Conservation (phyloP, 225 moss, liverwort and hornwort genomes). For the Sphagnum contortum region DNA sequence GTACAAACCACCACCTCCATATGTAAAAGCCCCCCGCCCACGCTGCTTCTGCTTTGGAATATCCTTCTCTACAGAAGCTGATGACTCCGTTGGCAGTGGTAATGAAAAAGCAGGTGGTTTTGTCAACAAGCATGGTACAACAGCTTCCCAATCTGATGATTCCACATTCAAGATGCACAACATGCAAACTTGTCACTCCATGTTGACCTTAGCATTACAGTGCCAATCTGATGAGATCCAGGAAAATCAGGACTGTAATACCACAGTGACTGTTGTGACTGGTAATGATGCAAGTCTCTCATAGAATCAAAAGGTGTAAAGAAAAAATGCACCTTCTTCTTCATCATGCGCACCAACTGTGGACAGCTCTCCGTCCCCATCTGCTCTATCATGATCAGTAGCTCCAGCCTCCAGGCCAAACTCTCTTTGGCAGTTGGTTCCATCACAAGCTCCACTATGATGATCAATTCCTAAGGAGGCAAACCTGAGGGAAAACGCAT, state of each 20-base stretch:
- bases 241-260: neutral
- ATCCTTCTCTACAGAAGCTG: slow-evolving; percentile 12
- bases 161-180: neutral
- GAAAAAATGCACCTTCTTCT: slow-evolving; percentile 25
- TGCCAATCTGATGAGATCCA: neutral
- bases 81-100: slow-evolving; percentile 4
- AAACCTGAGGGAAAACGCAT: neutral
- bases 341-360: slow-evolving; percentile 17
- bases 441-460: neutral
- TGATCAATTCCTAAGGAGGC: neutral
- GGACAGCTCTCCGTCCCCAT: slow-evolving; percentile 9
- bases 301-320: neutral
- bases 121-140: slow-evolving; percentile 37
- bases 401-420: slow-evolving; percentile 14
- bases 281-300: neutral
- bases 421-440: slow-evolving; percentile 23
- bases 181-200: neutral
- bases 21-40: slow-evolving; percentile 87
- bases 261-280: neutral
- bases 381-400: slow-evolving; percentile 13
- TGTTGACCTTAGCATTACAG: neutral
- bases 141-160: slow-evolving; percentile 45
- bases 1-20: slow-evolving; percentile 74
- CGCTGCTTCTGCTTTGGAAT: slow-evolving; percentile 50
- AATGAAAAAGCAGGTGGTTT: slow-evolving; percentile 15